Evolutionary conservation across 2,329 filamentous ascomycete species (phyloP), one percentile per base, ranked within the genome.

Genomic region (Fusarium vanettenii): DNA sequence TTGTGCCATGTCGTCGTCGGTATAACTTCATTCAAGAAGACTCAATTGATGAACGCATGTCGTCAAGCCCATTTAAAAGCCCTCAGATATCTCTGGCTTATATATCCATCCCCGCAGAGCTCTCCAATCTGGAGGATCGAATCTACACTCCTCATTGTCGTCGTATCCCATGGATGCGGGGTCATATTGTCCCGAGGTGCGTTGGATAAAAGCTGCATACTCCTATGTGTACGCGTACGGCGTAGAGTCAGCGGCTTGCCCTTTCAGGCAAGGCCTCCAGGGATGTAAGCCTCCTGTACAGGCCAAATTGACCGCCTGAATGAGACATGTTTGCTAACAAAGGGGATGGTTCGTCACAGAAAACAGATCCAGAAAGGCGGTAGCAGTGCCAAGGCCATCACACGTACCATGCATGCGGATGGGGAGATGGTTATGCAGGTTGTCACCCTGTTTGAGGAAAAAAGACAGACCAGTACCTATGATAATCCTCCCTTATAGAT

Each of bases 391-490:
- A 66, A 35, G 45, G 31, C 35, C 25, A 31, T 22, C 66, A 16
- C 29, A 52, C 59, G 22, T 22, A 33, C 20, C 64, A 43, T 67
- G 64, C 57, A 66, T 62, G 57, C 20, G 39, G 25, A 55, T 55
- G 48, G 48, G 60, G 50, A 50, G 22, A 31, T 67, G 59, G 55
- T 60, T 55, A 60, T 43, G 50, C 11, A 43, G n/a, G 25, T 52
- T 18, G 33, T 55, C 31, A 29, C 50, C 35, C 35, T 37, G 6
- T 37, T 16, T 6, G 6, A 35, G 33, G 14, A 14, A 6, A 37
- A 37, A 37, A 37, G 6, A 37, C 2, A 18, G 6, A 7, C 35
- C 14, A 37, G 35, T 8, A 37, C 35, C 35, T 37, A 37, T 37
- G 35, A 37, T 37, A 18, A 14, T 8, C 14, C 3, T 35, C 33